Percentiles rank a stretch among this genome's conserved stretches.
Evolutionary conservation across 352 stramenopile species (phyloP).

Genomic region (Phytopythium aichiense): DNA sequence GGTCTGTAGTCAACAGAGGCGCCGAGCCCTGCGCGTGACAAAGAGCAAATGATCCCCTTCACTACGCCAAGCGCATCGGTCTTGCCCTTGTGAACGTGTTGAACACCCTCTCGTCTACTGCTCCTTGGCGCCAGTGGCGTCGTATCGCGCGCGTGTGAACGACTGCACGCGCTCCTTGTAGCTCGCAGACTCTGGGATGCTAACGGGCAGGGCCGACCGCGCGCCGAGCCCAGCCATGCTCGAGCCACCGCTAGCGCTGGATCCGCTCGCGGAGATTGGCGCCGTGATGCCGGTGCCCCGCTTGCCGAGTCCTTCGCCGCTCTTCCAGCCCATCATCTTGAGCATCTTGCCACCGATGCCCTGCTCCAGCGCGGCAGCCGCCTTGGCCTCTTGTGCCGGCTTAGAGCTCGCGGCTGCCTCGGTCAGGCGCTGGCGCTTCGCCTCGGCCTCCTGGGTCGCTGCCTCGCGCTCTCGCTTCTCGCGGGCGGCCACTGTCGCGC

Average conservation of each 20-base stretch:
- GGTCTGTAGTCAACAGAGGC: no score
- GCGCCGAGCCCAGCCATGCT: slow-evolving; percentile 55
- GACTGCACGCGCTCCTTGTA: slow-evolving; percentile 65
- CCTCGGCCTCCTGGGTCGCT: slow-evolving; percentile 9
- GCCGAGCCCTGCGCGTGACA: no score
- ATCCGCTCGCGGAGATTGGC: slow-evolving; percentile 43
- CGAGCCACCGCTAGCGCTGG: slow-evolving; percentile 11
- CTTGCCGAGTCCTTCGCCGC: slow-evolving; percentile 76
- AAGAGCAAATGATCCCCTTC: neutral
- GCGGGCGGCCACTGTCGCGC: slow-evolving; percentile 14
- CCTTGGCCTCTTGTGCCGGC: slow-evolving; percentile 10
- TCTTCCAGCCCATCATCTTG: slow-evolving; percentile 88
- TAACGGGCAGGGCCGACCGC: slow-evolving; percentile 27
- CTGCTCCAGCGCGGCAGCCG: slow-evolving; percentile 30
- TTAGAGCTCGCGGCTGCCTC: neutral
- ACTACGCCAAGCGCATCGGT: neutral
- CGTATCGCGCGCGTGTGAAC: slow-evolving; percentile 59
- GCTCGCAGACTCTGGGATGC: slow-evolving; percentile 42
- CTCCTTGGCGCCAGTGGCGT: slow-evolving; percentile 13
- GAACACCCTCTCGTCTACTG: neutral
- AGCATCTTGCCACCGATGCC: slow-evolving; percentile 84
- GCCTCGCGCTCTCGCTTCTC: slow-evolving; percentile 6
- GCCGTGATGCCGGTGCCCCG: slow-evolving; percentile 74
- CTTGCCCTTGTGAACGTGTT: neutral
- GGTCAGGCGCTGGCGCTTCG: neutral